Percentiles rank a stretch among this genome's conserved stretches.
Conservation (phyloP, 495 filamentous ascomycete species). For the Evernia prunastri region DNA sequence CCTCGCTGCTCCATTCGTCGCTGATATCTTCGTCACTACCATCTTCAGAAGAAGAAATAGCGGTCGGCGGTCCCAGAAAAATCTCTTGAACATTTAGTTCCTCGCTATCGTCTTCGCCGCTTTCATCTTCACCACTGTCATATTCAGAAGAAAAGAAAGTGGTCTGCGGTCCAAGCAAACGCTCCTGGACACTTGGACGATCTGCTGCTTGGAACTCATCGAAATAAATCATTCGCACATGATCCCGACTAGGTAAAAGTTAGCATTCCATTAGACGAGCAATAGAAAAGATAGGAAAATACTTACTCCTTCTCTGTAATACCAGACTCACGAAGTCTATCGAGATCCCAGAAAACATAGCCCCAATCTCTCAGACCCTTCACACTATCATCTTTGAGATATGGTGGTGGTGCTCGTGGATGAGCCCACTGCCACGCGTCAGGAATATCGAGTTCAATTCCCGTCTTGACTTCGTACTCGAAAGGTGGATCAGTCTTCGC, state of each 20-base stretch:
- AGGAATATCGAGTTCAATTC: not conserved
- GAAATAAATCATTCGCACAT: not conserved
- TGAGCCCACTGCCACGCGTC: conserved; percentile 12
- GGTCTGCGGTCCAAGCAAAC: not conserved
- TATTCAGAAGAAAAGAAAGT: not conserved
- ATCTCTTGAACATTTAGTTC: no score
- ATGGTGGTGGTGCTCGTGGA: not conserved
- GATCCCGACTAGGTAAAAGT: not conserved
- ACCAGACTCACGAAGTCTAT: conserved; percentile 3
- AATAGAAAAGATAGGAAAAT: no score
- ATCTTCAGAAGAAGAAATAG: no score
- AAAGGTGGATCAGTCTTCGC: not conserved
- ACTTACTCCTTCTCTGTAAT: not conserved
- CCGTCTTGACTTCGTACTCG: not conserved
- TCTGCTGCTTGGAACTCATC: not conserved
- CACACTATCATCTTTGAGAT: not conserved
- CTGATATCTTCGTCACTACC: no score
- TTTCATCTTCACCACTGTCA: not conserved
- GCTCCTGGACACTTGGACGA: not conserved
- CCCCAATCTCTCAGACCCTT: conserved; percentile 16
- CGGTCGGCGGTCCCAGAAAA: no score
- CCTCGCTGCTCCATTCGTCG: no score
- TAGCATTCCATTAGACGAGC: not conserved
- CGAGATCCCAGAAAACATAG: conserved; percentile 10
- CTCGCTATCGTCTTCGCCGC: not conserved